Base-by-base conservation (phyloP, 208 protist genomes). In the Leptomonas seymouri region DNA sequence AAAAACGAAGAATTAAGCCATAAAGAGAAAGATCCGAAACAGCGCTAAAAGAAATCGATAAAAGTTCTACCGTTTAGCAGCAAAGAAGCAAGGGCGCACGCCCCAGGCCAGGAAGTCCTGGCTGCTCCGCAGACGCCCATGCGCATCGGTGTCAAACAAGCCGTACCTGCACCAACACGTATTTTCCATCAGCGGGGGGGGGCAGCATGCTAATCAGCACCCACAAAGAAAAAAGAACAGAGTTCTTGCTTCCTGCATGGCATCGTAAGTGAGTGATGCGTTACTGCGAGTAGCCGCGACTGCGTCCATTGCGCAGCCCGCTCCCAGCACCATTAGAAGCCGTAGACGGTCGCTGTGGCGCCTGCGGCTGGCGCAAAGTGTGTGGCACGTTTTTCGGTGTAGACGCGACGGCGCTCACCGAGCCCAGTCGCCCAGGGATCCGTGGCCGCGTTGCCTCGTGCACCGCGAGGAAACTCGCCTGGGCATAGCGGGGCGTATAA, bases 391-490 rank as follows among this genome's bases (percentile, higher is more conserved):
- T 55, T 54, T 61, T 46, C 76, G 59, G 60, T 31, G 42, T 61
- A 6, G 51, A 62, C 1, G 41, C 41, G 31, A 39, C 51, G 12
- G 39, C 30, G 49, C 34, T 71, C 55, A 45, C 56, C 60, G 51
- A 88, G 53, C 44, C 68, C 67, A 31, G 78, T 64, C 64, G 80
- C 48, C 49, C 78, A 63, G 28, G 68, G 61, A 72, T 69, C 41
- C 53, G 84, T 57, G 60, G 73, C 59, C 65, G 83, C 71, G 11
- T 39, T 54, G 34, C 67, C 68, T 46, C 76, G 53, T 34, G 69
- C 67, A 79, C 63, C n/a, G 80, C 67, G 4, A 89, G 70, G 41
- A 89, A 86, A 46, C 84, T 87, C 11, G 81, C 80, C 34, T 69
- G 74, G 16, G 74, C 64, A 9, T 66, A 62, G 67, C 77, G 80